Evolutionary conservation across 495 filamentous ascomycete species (phyloP).

Genomic region (Xanthoparmelia taractica): DNA sequence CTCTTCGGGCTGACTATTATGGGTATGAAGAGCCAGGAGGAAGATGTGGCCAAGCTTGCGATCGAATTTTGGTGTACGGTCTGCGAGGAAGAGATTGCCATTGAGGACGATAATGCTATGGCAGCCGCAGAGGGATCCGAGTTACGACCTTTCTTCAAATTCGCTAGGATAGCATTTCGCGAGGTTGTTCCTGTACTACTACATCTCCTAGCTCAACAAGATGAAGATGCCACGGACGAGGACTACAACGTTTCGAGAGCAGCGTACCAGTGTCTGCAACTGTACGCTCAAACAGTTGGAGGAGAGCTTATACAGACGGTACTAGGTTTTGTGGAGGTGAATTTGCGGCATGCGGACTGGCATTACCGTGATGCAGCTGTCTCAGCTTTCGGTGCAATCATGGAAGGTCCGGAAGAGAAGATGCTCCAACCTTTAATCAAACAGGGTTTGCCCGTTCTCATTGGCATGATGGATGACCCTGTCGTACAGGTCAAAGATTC

Average conservation of each 20-base stretch:
- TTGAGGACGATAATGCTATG: constrained; percentile 92
- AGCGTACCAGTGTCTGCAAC: constrained; percentile 90
- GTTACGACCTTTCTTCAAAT: constrained; percentile 83
- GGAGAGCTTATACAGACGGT: constrained; percentile 73
- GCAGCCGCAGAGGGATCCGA: constrained; percentile 67
- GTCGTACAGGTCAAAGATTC: constrained; percentile 90
- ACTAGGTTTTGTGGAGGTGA: constrained; percentile 79
- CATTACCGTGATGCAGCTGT: constrained; percentile 88
- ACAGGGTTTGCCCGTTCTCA: constrained; percentile 81
- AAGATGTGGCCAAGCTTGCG: constrained; percentile 94
- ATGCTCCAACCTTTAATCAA: constrained; percentile 85
- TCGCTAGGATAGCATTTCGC: constrained; percentile 75
- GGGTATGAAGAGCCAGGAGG: constrained; percentile 96
- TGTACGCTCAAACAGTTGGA: constrained; percentile 86
- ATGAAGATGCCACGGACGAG: constrained; percentile 92
- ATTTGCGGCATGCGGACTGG: constrained; percentile 88
- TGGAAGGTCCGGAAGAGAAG: constrained; percentile 93
- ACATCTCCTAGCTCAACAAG: constrained; percentile 84
- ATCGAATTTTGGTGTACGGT: constrained; percentile 99
- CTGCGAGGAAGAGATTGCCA: constrained; percentile 94
- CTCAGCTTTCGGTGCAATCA: constrained; percentile 96
- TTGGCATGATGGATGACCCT: constrained; percentile 91
- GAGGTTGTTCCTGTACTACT: constrained; percentile 92
- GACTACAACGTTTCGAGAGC: constrained; percentile 96
- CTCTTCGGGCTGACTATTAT: constrained; percentile 96